A percentile compares a stretch with the other conserved stretches of the same genome.
Evolutionary conservation across 306 rosid genomes (phyloP).

Genomic region (Prunus armeniaca): DNA sequence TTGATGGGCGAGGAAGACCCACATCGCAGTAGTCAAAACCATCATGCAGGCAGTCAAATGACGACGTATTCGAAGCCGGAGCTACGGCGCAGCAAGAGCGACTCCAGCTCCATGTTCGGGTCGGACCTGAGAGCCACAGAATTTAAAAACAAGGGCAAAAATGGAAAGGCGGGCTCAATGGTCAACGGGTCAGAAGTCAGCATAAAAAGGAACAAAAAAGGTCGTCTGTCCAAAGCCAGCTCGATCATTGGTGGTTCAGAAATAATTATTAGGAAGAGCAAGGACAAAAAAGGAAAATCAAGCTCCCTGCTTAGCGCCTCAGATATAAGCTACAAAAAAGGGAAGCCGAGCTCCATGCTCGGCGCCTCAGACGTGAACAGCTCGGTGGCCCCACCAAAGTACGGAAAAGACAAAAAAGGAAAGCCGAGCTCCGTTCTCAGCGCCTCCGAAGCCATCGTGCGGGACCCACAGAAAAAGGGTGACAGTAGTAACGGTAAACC

Average conservation of each 20-base stretch:
- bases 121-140: conserved; percentile 38
- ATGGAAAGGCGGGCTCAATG: conserved; percentile 37
- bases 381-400: conserved; percentile 13
- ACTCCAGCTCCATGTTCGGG: conserved; percentile 66
- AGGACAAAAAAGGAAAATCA: background rate
- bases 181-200: conserved; percentile 34
- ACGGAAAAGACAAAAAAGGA: background rate
- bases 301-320: conserved; percentile 33
- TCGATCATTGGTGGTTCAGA: conserved; percentile 40
- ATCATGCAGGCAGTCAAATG: conserved; percentile 20
- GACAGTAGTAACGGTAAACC: background rate
- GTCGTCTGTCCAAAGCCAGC: conserved; percentile 24
- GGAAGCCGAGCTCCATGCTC: conserved; percentile 12
- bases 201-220: conserved; percentile 18
- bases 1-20: conserved; percentile 78
- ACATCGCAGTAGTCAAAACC: conserved; percentile 1
- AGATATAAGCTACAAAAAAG: conserved; percentile 7
- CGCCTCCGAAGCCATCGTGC: conserved; percentile 10
- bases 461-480: background rate
- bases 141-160: conserved; percentile 26
- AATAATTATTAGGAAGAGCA: conserved; percentile 5
- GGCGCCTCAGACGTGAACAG: background rate
- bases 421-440: conserved; percentile 8
- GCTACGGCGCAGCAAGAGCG: conserved; percentile 71
- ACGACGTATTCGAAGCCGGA: conserved; percentile 20